Evolutionary conservation across 192 early-diverging fungal genomes (phyloP), one percentile per base, ranked within the genome.

Genomic region (Coemansia sp.): DNA sequence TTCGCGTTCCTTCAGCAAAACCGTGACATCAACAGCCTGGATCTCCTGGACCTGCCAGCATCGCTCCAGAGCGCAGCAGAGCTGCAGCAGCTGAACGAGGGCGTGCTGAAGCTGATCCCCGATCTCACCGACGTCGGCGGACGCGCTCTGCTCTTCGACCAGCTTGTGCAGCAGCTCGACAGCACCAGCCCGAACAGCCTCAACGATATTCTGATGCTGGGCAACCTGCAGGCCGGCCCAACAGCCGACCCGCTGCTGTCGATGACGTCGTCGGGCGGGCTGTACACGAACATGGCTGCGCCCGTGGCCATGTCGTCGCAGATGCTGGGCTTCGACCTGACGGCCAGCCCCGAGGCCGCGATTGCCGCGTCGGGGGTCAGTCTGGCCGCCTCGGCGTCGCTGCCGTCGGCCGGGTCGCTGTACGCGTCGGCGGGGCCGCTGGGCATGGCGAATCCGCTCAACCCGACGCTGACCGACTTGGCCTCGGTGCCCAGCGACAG

Each of bases 111-210:
- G 73, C 59, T 81, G 35, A 59, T 81, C 42, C 78, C 78, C 6
- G 78, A 81, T 36, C 68, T 81, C 24, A 68, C 61, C 4, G 69
- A 81, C 29, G 73, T 81, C 66, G 70, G 65, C 62, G 78, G 78
- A 4, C 73, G 78, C 29, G 59, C 73, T 11, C 29, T 68, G 54
- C 61, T 81, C 17, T 75, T 81, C 15, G 78, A 81, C 63, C 72
- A 81, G 68, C 59, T 81, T 17, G 68, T 81, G 22, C 72, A 81
- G 65, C 78, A 81, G 68, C 78, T 81, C 11, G 78, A 81, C 60
- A 75, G 78, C 70, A 64, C 58, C 58, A 79, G 65, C 62, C 73
- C 78, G 1, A 72, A 27, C 65, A 58, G 61, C 41, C 66, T 81
- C 37, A 65, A 69, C 53, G 73, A 71, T 46, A 68, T 74, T 7